Evolutionary conservation across 345 rosid genomes (phyloP).

Genomic region (Alliaria petiolata): DNA sequence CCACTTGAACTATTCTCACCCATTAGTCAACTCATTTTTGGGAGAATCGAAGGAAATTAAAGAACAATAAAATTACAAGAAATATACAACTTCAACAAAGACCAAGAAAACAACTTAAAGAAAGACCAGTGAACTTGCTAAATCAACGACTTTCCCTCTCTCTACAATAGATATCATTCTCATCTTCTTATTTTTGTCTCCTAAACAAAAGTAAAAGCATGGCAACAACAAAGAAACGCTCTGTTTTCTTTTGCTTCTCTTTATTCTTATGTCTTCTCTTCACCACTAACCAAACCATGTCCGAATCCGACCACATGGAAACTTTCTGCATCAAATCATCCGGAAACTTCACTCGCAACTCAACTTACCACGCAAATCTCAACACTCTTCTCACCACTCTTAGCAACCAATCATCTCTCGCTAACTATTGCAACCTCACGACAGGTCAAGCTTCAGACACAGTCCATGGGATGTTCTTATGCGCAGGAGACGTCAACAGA

Average conservation of each 20-base stretch:
- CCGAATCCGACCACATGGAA: neutral
- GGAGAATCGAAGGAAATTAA: neutral
- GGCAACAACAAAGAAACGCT: neutral
- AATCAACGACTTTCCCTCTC: neutral
- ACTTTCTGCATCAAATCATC: constrained; percentile 17
- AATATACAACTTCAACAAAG: neutral
- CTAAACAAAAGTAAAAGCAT: neutral
- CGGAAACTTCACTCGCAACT: neutral
- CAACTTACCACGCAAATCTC: constrained; percentile 18
- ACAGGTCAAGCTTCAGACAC: constrained; percentile 19
- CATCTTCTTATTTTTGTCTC: neutral
- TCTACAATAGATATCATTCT: neutral
- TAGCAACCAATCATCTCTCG: constrained; percentile 7
- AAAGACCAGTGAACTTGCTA: neutral
- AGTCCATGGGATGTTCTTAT: constrained; percentile 33
- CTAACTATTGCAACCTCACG: constrained; percentile 15
- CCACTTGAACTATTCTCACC: neutral
- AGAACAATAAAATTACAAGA: neutral
- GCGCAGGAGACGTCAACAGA: constrained; percentile 31
- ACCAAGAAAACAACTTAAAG: neutral
- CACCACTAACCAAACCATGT: neutral
- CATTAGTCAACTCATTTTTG: neutral
- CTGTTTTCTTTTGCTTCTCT: neutral
- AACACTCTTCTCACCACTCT: constrained; percentile 19
- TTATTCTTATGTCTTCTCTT: constrained; percentile 2